Evolutionary conservation across 306 rosid genomes (phyloP), one percentile per base, ranked within the genome.

Genomic region (Cicer judaicum): DNA sequence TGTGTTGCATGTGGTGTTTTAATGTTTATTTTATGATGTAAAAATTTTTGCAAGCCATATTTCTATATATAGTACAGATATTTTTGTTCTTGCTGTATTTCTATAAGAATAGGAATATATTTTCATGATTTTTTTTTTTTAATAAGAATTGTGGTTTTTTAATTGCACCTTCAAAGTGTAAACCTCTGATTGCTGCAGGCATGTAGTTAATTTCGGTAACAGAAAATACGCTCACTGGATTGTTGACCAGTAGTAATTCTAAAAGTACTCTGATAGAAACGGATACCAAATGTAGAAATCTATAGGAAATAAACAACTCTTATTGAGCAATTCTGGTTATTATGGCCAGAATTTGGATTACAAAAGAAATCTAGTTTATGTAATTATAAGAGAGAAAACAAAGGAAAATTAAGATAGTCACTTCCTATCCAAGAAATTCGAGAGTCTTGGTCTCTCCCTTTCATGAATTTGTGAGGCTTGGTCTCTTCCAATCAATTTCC

Each of bases 1-100:
- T 41, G 42, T 19, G 4, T 70, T 62, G 63, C 47, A 55, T 10
- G 52, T 48, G 56, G 40, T 9, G 41, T 24, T 67, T 64, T 64
- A 44, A 64, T 79, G 61, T 72, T 43, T 39, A 39, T 70, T 70
- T 78, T 62, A 6, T 15, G 14, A 52, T 50, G 39, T 61, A 61
- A 53, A 72, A 8, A 10, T 78, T 40, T 66, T 65, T 18, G 8
- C 70, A 73, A 21, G 56, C 14, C 47, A 21, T 40, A 46, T 19
- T 64, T 72, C 12, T 29, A 46, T 55, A 64, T 56, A 29, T 11
- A 18, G 43, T 46, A 64, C 36, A 54, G 11, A 56, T 68, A 60
- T 14, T 62, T 70, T 49, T 39, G 15, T 63, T 66, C 21, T 43
- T 34, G 7, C n/a, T 72, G 12, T 66, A 46, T 75, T 74, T 64